Evolutionary conservation across 176 grass and related monocot genomes (phyloP).

Genomic region (Zea mays): DNA sequence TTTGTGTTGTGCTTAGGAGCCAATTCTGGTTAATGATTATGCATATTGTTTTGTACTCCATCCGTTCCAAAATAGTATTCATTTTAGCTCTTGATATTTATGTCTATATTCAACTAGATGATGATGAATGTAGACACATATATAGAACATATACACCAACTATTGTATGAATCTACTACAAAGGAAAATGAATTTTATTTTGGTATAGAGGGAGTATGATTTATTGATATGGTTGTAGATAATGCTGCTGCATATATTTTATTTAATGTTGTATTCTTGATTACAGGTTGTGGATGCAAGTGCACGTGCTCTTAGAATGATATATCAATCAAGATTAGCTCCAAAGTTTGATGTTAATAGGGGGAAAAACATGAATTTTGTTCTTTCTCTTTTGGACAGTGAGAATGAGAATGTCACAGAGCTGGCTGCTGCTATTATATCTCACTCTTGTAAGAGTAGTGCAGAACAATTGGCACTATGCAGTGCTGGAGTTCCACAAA

Average conservation of each 20-base stretch:
- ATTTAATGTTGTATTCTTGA: conserved; percentile 30
- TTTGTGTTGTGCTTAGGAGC: neutral
- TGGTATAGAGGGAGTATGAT: no score
- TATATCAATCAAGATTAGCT: conserved; percentile 89
- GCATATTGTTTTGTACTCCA: conserved; percentile 26
- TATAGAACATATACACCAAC: no score
- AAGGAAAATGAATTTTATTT: no score
- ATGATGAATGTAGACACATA: no score
- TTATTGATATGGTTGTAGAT: neutral
- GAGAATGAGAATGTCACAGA: conserved; percentile 94
- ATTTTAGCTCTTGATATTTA: no score
- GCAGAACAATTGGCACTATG: conserved; percentile 75
- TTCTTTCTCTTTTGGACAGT: conserved; percentile 84
- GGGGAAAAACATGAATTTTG: conserved; percentile 87
- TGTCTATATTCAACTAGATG: no score
- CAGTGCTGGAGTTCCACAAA: conserved; percentile 74
- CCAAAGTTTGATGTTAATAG: conserved; percentile 77
- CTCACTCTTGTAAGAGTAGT: conserved; percentile 71
- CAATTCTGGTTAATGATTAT: neutral
- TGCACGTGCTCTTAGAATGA: conserved; percentile 96
- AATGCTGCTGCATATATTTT: conserved; percentile 6
- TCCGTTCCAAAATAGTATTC: no score
- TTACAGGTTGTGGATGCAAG: conserved; percentile 87
- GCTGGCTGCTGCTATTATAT: conserved; percentile 87
- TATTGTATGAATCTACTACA: no score